Conservation (phyloP, 352 stramenopile genomes). For the Phytophthora tubulina region DNA sequence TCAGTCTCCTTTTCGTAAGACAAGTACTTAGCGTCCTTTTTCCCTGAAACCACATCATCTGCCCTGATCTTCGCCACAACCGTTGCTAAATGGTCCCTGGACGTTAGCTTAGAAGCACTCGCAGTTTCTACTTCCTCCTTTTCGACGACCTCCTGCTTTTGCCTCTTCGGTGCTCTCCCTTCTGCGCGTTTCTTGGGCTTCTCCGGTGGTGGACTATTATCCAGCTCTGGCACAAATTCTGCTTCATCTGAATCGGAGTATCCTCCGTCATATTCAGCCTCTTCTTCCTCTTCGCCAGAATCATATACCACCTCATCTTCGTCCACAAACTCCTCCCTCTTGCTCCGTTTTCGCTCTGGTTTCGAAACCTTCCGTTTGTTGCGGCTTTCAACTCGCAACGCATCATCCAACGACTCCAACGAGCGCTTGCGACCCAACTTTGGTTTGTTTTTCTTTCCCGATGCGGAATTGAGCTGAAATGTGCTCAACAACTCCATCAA, state of each 20-base stretch:
- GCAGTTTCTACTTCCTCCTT: constrained; percentile 19
- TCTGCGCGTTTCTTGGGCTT: constrained; percentile 27
- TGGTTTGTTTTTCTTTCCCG: constrained; percentile 20
- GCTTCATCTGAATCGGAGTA: constrained; percentile 56
- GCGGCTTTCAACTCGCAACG: constrained; percentile 37
- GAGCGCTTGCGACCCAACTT: constrained; percentile 39
- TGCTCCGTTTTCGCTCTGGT: constrained; percentile 31
- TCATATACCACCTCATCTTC: constrained; percentile 48
- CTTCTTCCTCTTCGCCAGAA: constrained; percentile 50
- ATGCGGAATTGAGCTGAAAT: constrained; percentile 16
- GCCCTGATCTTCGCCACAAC: constrained; percentile 49
- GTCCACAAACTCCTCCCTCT: constrained; percentile 19
- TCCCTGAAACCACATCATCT: constrained; percentile 31
- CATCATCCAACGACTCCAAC: constrained; percentile 60
- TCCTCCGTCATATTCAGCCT: constrained; percentile 42
- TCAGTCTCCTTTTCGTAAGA: constrained; percentile 38
- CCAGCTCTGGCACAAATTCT: constrained; percentile 43
- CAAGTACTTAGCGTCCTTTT: constrained; percentile 36
- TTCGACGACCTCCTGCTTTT: constrained; percentile 24
- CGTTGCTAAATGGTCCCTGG: constrained; percentile 37
- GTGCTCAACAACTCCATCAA: constrained; percentile 45
- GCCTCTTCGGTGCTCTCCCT: constrained; percentile 12
- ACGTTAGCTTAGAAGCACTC: constrained; percentile 1
- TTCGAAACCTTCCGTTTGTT: constrained; percentile 27
- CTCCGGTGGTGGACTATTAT: constrained; percentile 17